Evolutionary conservation across 352 stramenopile genomes (phyloP), one percentile per base, ranked within the genome.

Genomic region (Globisporangium uncinulatum): DNA sequence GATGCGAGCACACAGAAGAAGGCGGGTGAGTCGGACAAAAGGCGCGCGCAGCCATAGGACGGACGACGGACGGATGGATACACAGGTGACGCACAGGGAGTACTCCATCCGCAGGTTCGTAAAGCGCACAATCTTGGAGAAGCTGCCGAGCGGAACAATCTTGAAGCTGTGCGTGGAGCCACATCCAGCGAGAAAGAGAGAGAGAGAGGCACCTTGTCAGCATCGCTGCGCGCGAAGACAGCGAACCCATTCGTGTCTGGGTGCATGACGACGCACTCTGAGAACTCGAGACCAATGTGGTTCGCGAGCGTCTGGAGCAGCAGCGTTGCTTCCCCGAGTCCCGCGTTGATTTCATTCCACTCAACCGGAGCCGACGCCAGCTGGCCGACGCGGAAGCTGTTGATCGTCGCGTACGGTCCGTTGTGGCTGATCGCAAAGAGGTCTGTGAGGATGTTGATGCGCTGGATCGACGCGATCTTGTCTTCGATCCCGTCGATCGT

Each of bases 311-410:
- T 88, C 39, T 83, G 67, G 15, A 94, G 48, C 19, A 94, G 56
- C 49, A 94, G 61, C 13, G 83, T 83, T 29, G 70, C 79, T 54
- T 95, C 81, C 7, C 86, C 86, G 7, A 92, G 76, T 6, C 71
- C 86, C 24, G 86, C 81, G 31, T 95, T 95, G 64, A 94, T 94
- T 58, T 95, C 86, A 57, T 94, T 90, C 86, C 86, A 95, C 54
- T 95, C 86, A 34, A 92, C 68, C 6, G 83, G 66, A 13, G 72
- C 63, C 0, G 64, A 72, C 1, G 74, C 55, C 44, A 86, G 62
- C 47, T 87, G 79, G 4, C 86, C 86, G 60, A 95, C 69, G 19
- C 83, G 73, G 59, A 95, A 94, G 15, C 76, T 74, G 54, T 94
- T 95, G 62, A 95, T 92, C 24, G 79, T 93, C 20, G 79, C 86